Conservation (phyloP, 2,329 filamentous ascomycete species). For the Corynespora cassiicola region DNA sequence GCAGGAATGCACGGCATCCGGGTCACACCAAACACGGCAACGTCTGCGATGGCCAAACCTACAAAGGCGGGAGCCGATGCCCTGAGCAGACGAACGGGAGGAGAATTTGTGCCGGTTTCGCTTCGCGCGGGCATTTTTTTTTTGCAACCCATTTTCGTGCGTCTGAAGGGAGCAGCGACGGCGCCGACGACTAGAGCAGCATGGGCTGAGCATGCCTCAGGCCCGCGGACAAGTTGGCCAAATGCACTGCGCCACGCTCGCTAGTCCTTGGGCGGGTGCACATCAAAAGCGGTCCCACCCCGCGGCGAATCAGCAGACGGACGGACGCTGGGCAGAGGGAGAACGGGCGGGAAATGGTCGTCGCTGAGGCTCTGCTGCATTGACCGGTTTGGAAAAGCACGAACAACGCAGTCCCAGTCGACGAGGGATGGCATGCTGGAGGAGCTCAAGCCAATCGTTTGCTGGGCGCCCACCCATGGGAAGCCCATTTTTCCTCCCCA, state of each 20-base stretch:
- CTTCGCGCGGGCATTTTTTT: no score
- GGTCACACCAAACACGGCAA: slow-evolving; percentile 38
- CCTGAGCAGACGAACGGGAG: no score
- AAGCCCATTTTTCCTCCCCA: slow-evolving; percentile 17
- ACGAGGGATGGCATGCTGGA: slow-evolving; percentile 15
- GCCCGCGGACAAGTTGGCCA: slow-evolving; percentile 13
- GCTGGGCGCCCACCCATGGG: slow-evolving; percentile 19
- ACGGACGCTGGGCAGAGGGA: slow-evolving; percentile 17
- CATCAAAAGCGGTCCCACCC: slow-evolving; percentile 24
- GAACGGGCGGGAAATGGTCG: slow-evolving; percentile 17
- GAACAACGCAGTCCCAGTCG: slow-evolving; percentile 10
- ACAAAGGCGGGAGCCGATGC: no score
- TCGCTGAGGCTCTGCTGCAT: slow-evolving; percentile 42
- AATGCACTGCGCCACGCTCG: slow-evolving; percentile 42
- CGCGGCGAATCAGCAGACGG: slow-evolving; percentile 25
- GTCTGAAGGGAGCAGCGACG: no score
- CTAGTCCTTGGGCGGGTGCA: slow-evolving; percentile 23
- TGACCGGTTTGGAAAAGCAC: slow-evolving; percentile 35
- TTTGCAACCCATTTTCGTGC: no score
- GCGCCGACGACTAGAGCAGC: neutral
- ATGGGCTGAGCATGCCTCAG: slow-evolving; percentile 29
- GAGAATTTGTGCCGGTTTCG: no score
- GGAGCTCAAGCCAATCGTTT: slow-evolving; percentile 42
- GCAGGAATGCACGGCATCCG: slow-evolving; percentile 33
- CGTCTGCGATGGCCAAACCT: slow-evolving; percentile 25